These are phyloP conservation scores for Neoboletus brunneissimus DNA, from an alignment of 768 basidiomycete genomes.

Conservation along the genomic window DNA sequence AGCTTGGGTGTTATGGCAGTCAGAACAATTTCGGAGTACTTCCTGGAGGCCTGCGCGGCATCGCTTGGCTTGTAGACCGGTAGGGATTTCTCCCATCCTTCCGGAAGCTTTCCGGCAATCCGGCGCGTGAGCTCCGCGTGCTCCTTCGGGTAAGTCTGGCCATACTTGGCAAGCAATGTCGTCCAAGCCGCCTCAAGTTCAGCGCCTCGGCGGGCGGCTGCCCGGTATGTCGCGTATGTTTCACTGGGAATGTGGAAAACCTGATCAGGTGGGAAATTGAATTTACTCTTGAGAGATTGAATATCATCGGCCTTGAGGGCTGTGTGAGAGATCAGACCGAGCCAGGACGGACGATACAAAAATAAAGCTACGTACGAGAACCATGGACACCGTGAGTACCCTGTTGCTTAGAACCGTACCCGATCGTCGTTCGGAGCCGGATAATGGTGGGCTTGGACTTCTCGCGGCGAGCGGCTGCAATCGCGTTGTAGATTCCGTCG, in stretches of 20 bases:
- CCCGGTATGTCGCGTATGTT: slow-evolving; percentile 65
- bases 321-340: slow-evolving; percentile 29
- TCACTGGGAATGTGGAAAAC: slow-evolving; percentile 76
- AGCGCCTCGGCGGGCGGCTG: slow-evolving; percentile 69
- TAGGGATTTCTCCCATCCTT: slow-evolving; percentile 81
- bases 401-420: slow-evolving; percentile 88
- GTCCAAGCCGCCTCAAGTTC: slow-evolving; percentile 75
- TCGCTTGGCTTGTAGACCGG: slow-evolving; percentile 84
- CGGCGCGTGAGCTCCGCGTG: slow-evolving; percentile 84
- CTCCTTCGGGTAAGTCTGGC: slow-evolving; percentile 76
- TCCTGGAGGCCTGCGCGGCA: slow-evolving; percentile 85
- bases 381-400: slow-evolving; percentile 96
- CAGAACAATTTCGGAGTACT: slow-evolving; percentile 88
- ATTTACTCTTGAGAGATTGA: slow-evolving; percentile 74
- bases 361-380: slow-evolving; percentile 60
- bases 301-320: slow-evolving; percentile 94
- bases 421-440: slow-evolving; percentile 84
- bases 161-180: slow-evolving; percentile 62
- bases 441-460: slow-evolving; percentile 86
- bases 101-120: slow-evolving; percentile 77
- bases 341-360: neutral
- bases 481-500: slow-evolving; percentile 70
- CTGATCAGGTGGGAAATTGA: slow-evolving; percentile 75
- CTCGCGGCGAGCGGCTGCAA: slow-evolving; percentile 72
- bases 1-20: slow-evolving; percentile 69